Conservation (phyloP, 192 early-diverging fungal genomes). For the Coemansia sp. region DNA sequence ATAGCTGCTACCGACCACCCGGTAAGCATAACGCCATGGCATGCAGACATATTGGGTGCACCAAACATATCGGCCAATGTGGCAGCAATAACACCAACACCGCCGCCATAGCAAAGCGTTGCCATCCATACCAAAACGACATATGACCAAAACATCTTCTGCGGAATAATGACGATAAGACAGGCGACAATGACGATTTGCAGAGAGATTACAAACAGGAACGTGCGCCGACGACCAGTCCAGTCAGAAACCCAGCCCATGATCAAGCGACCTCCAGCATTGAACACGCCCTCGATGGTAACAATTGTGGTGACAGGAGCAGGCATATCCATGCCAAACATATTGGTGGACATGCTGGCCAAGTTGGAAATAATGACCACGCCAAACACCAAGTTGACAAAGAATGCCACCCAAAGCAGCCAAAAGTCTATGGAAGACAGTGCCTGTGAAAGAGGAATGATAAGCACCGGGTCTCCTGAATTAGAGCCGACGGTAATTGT, state of each 20-base stretch:
- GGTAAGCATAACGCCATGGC: slow-evolving; percentile 73
- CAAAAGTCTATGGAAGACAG: slow-evolving; percentile 60
- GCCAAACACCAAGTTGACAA: slow-evolving; percentile 63
- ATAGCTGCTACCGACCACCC: slow-evolving; percentile 77
- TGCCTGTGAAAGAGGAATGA: slow-evolving; percentile 56
- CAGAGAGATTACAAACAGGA: slow-evolving; percentile 58
- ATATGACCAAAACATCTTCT: slow-evolving; percentile 58
- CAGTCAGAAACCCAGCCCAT: slow-evolving; percentile 61
- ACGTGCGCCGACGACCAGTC: slow-evolving; percentile 64
- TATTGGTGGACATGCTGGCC: slow-evolving; percentile 60
- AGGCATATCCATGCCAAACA: slow-evolving; percentile 49
- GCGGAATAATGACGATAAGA: slow-evolving; percentile 57
- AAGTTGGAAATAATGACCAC: slow-evolving; percentile 64
- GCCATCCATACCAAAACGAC: slow-evolving; percentile 62
- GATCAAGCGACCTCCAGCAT: slow-evolving; percentile 56
- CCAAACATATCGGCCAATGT: slow-evolving; percentile 79
- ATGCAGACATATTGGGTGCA: slow-evolving; percentile 70
- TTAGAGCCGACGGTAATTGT: slow-evolving; percentile 54
- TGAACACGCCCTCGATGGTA: slow-evolving; percentile 63
- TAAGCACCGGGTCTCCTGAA: slow-evolving; percentile 54
- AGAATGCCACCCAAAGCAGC: slow-evolving; percentile 62
- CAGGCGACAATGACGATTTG: slow-evolving; percentile 63
- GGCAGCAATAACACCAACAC: slow-evolving; percentile 74
- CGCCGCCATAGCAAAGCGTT: slow-evolving; percentile 71
- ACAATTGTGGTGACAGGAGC: slow-evolving; percentile 51